Base-by-base conservation (phyloP, 2,329 filamentous ascomycete species). In the Mycosphaerella arachidis region DNA sequence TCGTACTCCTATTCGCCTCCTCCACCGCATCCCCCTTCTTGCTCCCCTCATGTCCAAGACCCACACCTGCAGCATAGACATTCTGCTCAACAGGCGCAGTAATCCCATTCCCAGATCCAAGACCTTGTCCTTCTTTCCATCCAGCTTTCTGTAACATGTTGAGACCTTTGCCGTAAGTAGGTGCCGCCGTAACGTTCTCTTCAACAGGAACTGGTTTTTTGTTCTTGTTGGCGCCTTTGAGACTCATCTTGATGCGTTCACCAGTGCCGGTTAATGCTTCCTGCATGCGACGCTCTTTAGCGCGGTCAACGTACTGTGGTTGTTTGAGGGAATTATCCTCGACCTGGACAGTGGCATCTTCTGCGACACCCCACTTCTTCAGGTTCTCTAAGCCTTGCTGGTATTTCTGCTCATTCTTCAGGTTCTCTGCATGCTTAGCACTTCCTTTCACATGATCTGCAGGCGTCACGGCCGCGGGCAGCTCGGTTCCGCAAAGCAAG, bases 141-240 rank as follows among this genome's bases (percentile, higher is more conserved):
- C 88, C 88, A 84, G 89, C 88, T 77, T 90, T 90, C 43, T 85
- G 84, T 43, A 91, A 77, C 69, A 90, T 79, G 13, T 52, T 55
- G 40, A 57, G 53, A 30, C 65, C 65, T 45, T 62, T 67, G 37
- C 67, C 66, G 45, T 61, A 71, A 6, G 79, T 74, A 33, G 76
- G 72, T 7, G 71, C 60, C 1, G 69, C 60, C 5, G 52, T 51
- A n/a, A 31, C 56, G 35, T 46, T 60, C 50, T 53, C 18, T 30
- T 58, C 50, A 7, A 18, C 6, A 8, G 33, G 13, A 10, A 65
- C 46, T 18, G 72, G 64, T 48, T 79, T 78, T 20, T 75, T 59
- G 52, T 33, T 66, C 53, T 66, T 62, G 24, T 56, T 56, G 8
- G 62, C 63, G 6, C 61, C 53, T 50, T 73, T 69, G 56, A 74